These are phyloP conservation scores for Blastobotrys terrestris DNA, from an alignment of 805 yeast species.

Conservation along the genomic window DNA sequence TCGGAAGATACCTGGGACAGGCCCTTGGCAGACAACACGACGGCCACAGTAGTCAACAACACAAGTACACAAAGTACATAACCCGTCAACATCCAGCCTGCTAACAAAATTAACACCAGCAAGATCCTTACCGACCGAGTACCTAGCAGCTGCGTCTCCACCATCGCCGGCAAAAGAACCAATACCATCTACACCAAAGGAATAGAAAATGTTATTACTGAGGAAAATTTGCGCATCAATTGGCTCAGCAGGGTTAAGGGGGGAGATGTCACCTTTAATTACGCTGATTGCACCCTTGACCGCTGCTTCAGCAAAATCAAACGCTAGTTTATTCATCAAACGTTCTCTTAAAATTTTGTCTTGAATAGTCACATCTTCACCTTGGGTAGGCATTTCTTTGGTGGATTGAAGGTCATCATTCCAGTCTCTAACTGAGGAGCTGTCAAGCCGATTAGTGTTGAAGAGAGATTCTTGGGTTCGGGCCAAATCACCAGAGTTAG, in stretches of 20 bases:
- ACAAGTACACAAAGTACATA: slow-evolving; percentile 72
- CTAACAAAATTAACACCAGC: slow-evolving; percentile 64
- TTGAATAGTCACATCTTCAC: slow-evolving; percentile 38
- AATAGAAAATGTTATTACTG: slow-evolving; percentile 80
- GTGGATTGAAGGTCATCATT: slow-evolving; percentile 85
- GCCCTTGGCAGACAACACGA: slow-evolving; percentile 86
- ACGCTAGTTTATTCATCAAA: slow-evolving; percentile 59
- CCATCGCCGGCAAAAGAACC: slow-evolving; percentile 63
- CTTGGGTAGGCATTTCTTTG: slow-evolving; percentile 54
- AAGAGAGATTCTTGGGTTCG: slow-evolving; percentile 52
- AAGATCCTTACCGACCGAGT: slow-evolving; percentile 72
- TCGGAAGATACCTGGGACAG: slow-evolving; percentile 85
- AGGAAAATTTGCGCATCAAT: slow-evolving; percentile 59
- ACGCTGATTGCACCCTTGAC: slow-evolving; percentile 74
- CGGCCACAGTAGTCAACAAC: slow-evolving; percentile 86
- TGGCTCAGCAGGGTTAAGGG: slow-evolving; percentile 77
- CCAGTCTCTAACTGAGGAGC: slow-evolving; percentile 65
- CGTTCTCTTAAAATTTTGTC: slow-evolving; percentile 74
- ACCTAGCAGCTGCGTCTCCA: slow-evolving; percentile 81
- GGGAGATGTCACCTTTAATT: slow-evolving; percentile 61
- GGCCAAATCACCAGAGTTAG: slow-evolving; percentile 49
- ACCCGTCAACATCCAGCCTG: slow-evolving; percentile 53
- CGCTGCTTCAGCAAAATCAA: slow-evolving; percentile 72
- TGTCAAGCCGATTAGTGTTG: slow-evolving; percentile 53
- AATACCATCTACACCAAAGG: slow-evolving; percentile 64